Percentiles rank a stretch among this genome's conserved stretches.
Conservation (phyloP, 768 basidiomycete species). For the Psilocybe azurescens region DNA sequence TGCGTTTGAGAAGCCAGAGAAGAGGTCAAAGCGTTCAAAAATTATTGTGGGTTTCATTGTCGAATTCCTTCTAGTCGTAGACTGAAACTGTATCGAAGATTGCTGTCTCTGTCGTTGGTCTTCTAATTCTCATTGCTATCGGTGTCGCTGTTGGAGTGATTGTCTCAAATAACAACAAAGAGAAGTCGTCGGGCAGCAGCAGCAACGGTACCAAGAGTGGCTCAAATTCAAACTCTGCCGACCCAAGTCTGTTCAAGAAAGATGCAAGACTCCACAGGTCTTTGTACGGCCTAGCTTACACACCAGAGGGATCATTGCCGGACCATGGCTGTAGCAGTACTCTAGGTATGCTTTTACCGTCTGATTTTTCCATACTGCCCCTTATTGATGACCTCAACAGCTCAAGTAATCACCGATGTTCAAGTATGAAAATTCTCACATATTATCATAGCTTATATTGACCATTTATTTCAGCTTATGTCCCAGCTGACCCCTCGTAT, state of each 20-base stretch:
- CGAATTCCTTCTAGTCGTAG: not conserved
- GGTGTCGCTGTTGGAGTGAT: constrained; percentile 71
- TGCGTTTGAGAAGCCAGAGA: constrained; percentile 35
- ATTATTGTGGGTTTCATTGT: constrained; percentile 53
- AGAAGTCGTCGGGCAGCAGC: constrained; percentile 15
- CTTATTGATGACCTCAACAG: constrained; percentile 34
- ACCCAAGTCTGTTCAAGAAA: constrained; percentile 76
- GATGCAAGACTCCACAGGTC: constrained; percentile 69
- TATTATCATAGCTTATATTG: constrained; percentile 9
- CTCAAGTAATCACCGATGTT: constrained; percentile 68
- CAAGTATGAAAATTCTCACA: constrained; percentile 48
- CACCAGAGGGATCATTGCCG: constrained; percentile 70
- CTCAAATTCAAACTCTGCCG: constrained; percentile 36
- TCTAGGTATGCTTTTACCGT: constrained; percentile 35
- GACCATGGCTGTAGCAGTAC: constrained; percentile 67
- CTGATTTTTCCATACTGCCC: not conserved
- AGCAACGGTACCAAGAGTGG: constrained; percentile 13
- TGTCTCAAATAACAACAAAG: constrained; percentile 56
- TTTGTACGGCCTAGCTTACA: constrained; percentile 90
- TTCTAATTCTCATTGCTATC: constrained; percentile 57
- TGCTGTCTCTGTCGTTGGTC: constrained; percentile 49
- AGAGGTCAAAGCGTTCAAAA: constrained; percentile 49
- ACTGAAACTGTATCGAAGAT: constrained; percentile 43
- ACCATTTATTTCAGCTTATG: constrained; percentile 54
- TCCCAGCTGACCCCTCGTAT: constrained; percentile 85